phyloP scores from a whole-genome alignment of 805 yeast species.

The Hanseniaspora singularis region DNA sequence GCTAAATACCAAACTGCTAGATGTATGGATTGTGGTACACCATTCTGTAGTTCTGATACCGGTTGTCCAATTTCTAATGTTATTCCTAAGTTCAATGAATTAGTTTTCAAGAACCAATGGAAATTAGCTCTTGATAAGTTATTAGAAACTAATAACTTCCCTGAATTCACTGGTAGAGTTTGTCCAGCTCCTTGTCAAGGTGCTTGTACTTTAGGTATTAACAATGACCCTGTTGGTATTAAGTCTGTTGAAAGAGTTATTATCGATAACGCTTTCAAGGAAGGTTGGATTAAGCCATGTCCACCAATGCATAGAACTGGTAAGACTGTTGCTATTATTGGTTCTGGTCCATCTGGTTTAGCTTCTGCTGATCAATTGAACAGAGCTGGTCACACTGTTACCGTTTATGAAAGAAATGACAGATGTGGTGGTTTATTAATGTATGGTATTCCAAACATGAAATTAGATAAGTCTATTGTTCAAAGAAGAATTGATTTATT shows the following conservation, averaged over 20 bases:
- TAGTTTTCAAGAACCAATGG: constrained; percentile 92
- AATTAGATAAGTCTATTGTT: constrained; percentile 83
- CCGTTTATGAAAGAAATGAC: constrained; percentile 87
- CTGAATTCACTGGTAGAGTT: constrained; percentile 94
- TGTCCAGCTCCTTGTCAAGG: constrained; percentile 99
- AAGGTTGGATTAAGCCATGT: constrained; percentile 87
- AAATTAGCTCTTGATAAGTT: constrained; percentile 81
- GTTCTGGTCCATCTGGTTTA: constrained; percentile 95
- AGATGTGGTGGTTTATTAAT: constrained; percentile 93
- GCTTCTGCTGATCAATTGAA: constrained; percentile 95
- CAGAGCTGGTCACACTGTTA: constrained; percentile 87
- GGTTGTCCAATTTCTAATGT: constrained; percentile 97
- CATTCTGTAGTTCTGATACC: constrained; percentile 94
- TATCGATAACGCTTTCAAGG: constrained; percentile 89
- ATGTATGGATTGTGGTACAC: constrained; percentile 99
- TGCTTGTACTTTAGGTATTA: constrained; percentile 86
- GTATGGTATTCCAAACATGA: constrained; percentile 99
- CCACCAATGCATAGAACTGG: constrained; percentile 78
- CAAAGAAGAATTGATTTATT: constrained; percentile 85
- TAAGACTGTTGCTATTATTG: constrained; percentile 71
- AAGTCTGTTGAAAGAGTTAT: constrained; percentile 92
- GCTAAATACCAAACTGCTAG: constrained; percentile 87
- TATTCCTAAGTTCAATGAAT: constrained; percentile 96
- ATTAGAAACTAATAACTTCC: constrained; percentile 94
- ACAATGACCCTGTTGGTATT: constrained; percentile 91